These are phyloP conservation scores for Colletotrichum cereale DNA, from an alignment of 2,329 filamentous ascomycete species.

Conservation along the genomic window DNA sequence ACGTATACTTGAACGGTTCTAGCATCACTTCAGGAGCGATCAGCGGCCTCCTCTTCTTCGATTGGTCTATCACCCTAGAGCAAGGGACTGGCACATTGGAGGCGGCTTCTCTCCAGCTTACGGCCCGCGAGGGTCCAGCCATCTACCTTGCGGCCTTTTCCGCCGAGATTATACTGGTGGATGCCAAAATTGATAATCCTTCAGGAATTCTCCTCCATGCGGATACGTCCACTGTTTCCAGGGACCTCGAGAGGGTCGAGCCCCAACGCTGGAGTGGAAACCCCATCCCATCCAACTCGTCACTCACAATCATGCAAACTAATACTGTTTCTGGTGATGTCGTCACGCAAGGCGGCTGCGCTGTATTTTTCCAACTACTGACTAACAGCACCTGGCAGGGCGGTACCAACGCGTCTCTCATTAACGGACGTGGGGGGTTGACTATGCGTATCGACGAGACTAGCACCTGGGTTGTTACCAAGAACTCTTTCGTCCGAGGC, in stretches of 20 bases:
- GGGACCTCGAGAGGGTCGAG: conserved; percentile 16
- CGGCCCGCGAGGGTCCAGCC: conserved; percentile 8
- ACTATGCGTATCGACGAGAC: conserved; percentile 17
- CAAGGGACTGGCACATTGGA: conserved; percentile 8
- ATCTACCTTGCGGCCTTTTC: conserved; percentile 3
- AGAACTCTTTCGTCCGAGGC: conserved; percentile 23
- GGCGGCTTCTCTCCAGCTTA: neutral
- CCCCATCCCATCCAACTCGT: neutral
- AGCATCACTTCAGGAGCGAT: conserved; percentile 7
- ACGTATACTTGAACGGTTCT: neutral
- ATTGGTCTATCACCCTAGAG: conserved; percentile 7
- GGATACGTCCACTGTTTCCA: conserved; percentile 8
- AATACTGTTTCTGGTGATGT: neutral
- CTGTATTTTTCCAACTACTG: neutral
- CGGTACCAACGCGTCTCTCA: neutral
- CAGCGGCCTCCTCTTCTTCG: conserved; percentile 24
- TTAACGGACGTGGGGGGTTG: conserved; percentile 2
- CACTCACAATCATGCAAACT: conserved; percentile 5
- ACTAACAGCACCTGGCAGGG: conserved; percentile 14
- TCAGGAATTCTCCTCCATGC: conserved; percentile 6
- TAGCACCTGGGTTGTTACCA: conserved; percentile 7
- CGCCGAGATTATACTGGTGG: neutral
- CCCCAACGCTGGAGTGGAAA: conserved; percentile 19
- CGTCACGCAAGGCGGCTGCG: conserved; percentile 1
- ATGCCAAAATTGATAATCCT: conserved; percentile 2